phyloP scores from a whole-genome alignment of 1,284 basidiomycete genomes.

The Porodaedalea pini region DNA sequence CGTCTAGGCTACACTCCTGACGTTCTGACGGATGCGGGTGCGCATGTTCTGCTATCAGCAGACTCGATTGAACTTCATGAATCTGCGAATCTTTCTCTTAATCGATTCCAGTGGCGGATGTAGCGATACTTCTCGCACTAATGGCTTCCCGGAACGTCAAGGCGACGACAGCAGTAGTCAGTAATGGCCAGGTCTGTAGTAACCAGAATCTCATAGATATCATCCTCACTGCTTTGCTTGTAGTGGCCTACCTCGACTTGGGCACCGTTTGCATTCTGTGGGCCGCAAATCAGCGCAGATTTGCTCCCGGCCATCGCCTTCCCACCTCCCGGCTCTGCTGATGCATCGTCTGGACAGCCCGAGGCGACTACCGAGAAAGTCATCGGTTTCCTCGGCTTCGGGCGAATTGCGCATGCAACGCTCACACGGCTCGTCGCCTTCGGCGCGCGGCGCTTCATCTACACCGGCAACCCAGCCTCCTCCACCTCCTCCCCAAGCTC shows the following conservation, averaged over 20 bases:
- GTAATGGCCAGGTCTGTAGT: conserved; percentile 59
- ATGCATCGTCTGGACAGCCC: too few relatives aligned
- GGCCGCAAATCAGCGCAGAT: conserved; percentile 66
- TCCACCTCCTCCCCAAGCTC: conserved; percentile 26
- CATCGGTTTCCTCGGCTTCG: conserved; percentile 91
- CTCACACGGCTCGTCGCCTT: conserved; percentile 77
- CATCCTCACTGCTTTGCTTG: background rate
- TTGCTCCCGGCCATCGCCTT: conserved; percentile 35
- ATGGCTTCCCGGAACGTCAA: conserved; percentile 85
- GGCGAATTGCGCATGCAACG: conserved; percentile 83
- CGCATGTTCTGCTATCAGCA: background rate
- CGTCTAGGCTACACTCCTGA: conserved; percentile 89
- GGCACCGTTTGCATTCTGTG: conserved; percentile 79
- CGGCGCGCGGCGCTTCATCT: conserved; percentile 66
- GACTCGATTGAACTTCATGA: too few relatives aligned
- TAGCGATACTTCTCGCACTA: conserved; percentile 82
- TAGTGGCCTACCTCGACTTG: conserved; percentile 67
- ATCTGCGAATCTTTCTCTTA: too few relatives aligned
- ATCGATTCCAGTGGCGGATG: conserved; percentile 70
- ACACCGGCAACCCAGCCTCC: conserved; percentile 54
- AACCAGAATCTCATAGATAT: background rate
- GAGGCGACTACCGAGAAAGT: conserved; percentile 21
- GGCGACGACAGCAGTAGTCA: conserved; percentile 61
- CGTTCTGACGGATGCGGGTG: conserved; percentile 84
- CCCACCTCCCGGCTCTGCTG: too few relatives aligned